These are phyloP conservation scores for Citrullus amarus DNA, from an alignment of 306 rosid genomes.

Conservation along the genomic window DNA sequence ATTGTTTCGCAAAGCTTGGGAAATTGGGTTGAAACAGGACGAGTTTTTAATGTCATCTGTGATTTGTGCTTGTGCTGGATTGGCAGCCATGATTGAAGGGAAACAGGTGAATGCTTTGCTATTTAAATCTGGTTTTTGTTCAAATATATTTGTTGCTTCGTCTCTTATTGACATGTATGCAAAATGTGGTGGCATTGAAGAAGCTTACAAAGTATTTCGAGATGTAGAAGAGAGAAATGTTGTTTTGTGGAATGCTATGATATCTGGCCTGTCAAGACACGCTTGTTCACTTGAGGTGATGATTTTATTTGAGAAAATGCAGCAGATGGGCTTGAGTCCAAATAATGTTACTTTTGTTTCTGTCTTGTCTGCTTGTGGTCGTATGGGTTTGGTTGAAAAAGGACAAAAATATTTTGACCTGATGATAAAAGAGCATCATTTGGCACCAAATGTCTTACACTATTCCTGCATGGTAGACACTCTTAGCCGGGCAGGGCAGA, in stretches of 20 bases:
- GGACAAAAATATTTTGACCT: conserved; percentile 56
- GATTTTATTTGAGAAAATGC: conserved; percentile 86
- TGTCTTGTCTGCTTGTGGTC: conserved; percentile 63
- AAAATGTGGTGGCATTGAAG: conserved; percentile 68
- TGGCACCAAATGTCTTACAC: conserved; percentile 59
- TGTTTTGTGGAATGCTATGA: conserved; percentile 72
- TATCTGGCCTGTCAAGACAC: conserved; percentile 72
- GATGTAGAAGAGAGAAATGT: conserved; percentile 33
- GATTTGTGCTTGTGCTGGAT: conserved; percentile 66
- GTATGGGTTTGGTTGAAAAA: conserved; percentile 59
- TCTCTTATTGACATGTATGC: conserved; percentile 82
- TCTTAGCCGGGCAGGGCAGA: conserved; percentile 60
- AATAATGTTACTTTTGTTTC: conserved; percentile 61
- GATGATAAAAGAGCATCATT: conserved; percentile 41
- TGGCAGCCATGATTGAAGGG: conserved; percentile 65
- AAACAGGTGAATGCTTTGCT: conserved; percentile 58
- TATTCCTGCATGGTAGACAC: conserved; percentile 73
- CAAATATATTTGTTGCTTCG: conserved; percentile 38
- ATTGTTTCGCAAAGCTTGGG: conserved; percentile 42
- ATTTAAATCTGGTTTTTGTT: conserved; percentile 47
- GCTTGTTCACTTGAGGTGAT: conserved; percentile 48
- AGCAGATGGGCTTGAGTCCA: conserved; percentile 48
- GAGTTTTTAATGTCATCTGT: conserved; percentile 58
- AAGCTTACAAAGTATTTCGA: conserved; percentile 52
- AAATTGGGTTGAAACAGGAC: conserved; percentile 32